phyloP scores from a whole-genome alignment of 352 stramenopile genomes.

The Phytophthora parvispora region DNA sequence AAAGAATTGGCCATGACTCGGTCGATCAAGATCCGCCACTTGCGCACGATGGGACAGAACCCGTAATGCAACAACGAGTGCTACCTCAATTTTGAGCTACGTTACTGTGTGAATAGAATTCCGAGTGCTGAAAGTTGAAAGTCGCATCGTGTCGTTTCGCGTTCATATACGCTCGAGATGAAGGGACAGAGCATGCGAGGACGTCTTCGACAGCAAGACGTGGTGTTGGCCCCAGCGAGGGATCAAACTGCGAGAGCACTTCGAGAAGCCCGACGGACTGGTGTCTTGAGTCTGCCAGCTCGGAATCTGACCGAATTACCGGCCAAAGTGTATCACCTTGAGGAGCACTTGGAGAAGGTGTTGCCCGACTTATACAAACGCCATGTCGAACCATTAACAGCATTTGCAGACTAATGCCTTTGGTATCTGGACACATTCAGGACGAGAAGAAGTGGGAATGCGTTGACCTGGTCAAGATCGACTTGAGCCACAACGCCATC shows the following conservation, averaged over 20 bases:
- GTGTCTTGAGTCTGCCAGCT: slow-evolving; percentile 72
- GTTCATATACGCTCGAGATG: not conserved
- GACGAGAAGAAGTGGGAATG: slow-evolving; percentile 91
- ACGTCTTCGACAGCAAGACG: slow-evolving; percentile 50
- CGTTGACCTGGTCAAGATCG: slow-evolving; percentile 83
- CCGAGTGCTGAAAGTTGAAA: slow-evolving; percentile 11
- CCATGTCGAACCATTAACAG: no score
- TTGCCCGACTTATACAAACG: no score
- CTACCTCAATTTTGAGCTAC: slow-evolving; percentile 9
- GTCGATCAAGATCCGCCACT: slow-evolving; percentile 70
- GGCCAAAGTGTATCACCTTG: slow-evolving; percentile 74
- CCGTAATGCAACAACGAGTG: slow-evolving; percentile 16
- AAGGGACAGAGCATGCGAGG: slow-evolving; percentile 29
- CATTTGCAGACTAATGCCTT: not conserved
- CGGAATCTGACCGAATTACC: slow-evolving; percentile 68
- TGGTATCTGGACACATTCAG: slow-evolving; percentile 19
- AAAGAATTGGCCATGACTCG: slow-evolving; percentile 85
- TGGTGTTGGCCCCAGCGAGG: slow-evolving; percentile 61
- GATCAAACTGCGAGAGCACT: slow-evolving; percentile 67
- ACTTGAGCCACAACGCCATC: slow-evolving; percentile 87
- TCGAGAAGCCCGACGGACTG: slow-evolving; percentile 71
- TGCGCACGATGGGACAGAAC: slow-evolving; percentile 49
- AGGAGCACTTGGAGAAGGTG: slow-evolving; percentile 84
- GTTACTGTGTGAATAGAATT: slow-evolving; percentile 25
- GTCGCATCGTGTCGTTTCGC: slow-evolving; percentile 27